Evolutionary conservation across 768 basidiomycete genomes (phyloP), one percentile per base, ranked within the genome.

Genomic region (Dendrothele bispora): DNA sequence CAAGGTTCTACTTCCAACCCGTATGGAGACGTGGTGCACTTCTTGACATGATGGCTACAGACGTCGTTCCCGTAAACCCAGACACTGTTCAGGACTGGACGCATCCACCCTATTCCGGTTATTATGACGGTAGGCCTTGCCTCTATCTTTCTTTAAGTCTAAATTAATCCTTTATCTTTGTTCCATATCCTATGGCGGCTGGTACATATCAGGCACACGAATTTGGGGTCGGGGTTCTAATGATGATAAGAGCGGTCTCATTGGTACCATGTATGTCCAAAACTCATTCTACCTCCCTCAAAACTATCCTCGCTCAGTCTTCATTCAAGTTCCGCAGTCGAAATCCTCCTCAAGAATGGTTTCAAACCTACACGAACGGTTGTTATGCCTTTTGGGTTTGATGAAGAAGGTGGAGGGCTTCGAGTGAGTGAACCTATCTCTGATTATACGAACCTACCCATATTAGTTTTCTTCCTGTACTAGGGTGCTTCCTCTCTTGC

Each of bases 191-290:
- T 12, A 7, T 17, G 32, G 14, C 37, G 30, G 21, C 6, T 20
- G 25, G 3, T 29, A 26, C 22, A 14, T 48, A 43, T 43, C 29
- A 26, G 14, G 2, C 1, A 17, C 24, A 43, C 76, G 72, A 50
- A 72, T 92, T 15, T 91, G 88, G 87, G 90, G 90, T 6, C 74
- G 90, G 7, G 90, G 90, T 28, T 74, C 78, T 39, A 70, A 69
- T 3, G 89, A 92, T 57, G 86, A 89, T 67, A 93, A 93, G 69
- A 79, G 77, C 39, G 83, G 80, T n/a, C 58, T 88, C 38, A 80
- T 88, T 46, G 78, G 78, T n/a, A 79, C 79, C 56, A 67, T 86
- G 86, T 84, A 55, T 46, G 22, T 17, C 15, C 4, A 22, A 38
- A 5, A n/a, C n/a, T n/a, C n/a, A n/a, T n/a, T n/a, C n/a, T n/a